Percentiles rank a stretch among this genome's conserved stretches.
Evolutionary conservation across 345 rosid species (phyloP).

Genomic region (Geranium brycei): DNA sequence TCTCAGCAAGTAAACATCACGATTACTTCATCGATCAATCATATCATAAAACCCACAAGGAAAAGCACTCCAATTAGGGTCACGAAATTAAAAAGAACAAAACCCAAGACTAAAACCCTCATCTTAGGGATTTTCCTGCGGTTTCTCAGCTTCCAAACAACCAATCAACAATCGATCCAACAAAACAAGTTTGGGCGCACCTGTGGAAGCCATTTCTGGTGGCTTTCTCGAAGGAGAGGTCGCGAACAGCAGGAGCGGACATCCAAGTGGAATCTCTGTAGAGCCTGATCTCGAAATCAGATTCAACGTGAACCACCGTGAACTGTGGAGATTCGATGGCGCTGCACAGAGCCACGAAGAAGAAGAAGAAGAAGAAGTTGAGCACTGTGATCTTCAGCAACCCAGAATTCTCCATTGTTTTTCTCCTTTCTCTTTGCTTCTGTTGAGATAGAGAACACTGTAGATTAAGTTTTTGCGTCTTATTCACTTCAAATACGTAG

Average conservation of each 20-base stretch:
- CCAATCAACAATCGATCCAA: too few relatives aligned
- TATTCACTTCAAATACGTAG: too few relatives aligned
- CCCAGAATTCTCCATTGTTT: slow-evolving; percentile 24
- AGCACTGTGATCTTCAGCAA: slow-evolving; percentile 6
- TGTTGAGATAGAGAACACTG: background rate
- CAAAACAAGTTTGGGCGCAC: slow-evolving; percentile 10
- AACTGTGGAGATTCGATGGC: slow-evolving; percentile 43
- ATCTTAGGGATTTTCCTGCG: background rate
- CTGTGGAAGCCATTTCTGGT: slow-evolving; percentile 53
- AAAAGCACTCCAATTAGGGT: too few relatives aligned
- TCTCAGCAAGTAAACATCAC: background rate
- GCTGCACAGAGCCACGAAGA: slow-evolving; percentile 3
- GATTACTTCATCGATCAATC: background rate
- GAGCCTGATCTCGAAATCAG: slow-evolving; percentile 54
- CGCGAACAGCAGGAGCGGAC: slow-evolving; percentile 26
- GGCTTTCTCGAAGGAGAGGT: slow-evolving; percentile 47
- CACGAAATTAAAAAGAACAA: background rate
- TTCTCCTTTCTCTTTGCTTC: background rate
- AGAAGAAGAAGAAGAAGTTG: slow-evolving; percentile 9
- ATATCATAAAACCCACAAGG: too few relatives aligned
- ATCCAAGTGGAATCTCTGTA: slow-evolving; percentile 46
- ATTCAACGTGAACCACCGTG: slow-evolving; percentile 34
- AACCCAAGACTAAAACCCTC: too few relatives aligned
- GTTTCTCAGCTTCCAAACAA: background rate
- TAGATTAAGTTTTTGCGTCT: too few relatives aligned